phyloP scores from a whole-genome alignment of 805 yeast genomes.

The Lachancea thermotolerans region DNA sequence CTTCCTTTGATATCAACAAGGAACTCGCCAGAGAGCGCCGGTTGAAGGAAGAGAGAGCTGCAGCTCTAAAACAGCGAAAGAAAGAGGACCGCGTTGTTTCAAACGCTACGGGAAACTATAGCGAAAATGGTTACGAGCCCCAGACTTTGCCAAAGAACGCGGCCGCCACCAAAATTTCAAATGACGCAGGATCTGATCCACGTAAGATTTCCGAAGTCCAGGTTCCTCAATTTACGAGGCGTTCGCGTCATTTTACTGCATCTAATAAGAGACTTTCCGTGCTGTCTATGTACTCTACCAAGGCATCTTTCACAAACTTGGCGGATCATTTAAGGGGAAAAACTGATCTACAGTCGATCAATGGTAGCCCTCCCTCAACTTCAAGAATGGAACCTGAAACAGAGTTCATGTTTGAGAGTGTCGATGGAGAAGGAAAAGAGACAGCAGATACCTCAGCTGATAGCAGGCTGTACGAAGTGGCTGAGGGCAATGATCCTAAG shows the following conservation, averaged over 20 bases:
- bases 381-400: constrained; percentile 20
- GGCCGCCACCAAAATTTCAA: constrained; percentile 20
- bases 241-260: constrained; percentile 53
- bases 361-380: constrained; percentile 13
- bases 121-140: constrained; percentile 15
- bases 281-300: constrained; percentile 64
- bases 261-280: constrained; percentile 65
- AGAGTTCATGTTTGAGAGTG: constrained; percentile 26
- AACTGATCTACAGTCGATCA: constrained; percentile 8
- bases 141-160: constrained; percentile 25
- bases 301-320: constrained; percentile 55
- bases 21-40: constrained; percentile 23
- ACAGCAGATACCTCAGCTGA: constrained; percentile 10
- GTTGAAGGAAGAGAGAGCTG: constrained; percentile 7
- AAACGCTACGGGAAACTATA: constrained; percentile 9
- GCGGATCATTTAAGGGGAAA: constrained; percentile 35
- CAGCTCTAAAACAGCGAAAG: not conserved
- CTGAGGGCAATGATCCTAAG: constrained; percentile 10
- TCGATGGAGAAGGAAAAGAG: constrained; percentile 25
- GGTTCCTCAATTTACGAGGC: constrained; percentile 66
- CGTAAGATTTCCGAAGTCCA: constrained; percentile 53
- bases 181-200: constrained; percentile 32
- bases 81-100: constrained; percentile 1
- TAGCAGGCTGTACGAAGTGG: constrained; percentile 17
- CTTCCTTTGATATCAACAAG: constrained; percentile 33